phyloP scores from a whole-genome alignment of 2,329 filamentous ascomycete species.

The Albifimbria verrucaria region DNA sequence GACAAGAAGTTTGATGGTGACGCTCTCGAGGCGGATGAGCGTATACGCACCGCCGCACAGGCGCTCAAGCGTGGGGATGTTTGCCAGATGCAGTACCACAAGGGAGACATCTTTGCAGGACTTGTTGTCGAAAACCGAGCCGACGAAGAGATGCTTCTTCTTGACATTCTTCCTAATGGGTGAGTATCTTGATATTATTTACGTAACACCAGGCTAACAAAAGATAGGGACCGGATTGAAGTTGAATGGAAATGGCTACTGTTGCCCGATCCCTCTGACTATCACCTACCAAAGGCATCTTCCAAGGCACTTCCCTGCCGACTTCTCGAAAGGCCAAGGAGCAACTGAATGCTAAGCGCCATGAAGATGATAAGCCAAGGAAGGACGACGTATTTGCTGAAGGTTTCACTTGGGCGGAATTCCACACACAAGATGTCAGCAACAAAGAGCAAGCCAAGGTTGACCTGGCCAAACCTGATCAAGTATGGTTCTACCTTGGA shows the following conservation, averaged over 20 bases:
- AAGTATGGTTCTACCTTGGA: conserved; percentile 87
- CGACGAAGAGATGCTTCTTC: conserved; percentile 70
- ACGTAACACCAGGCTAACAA: conserved; percentile 36
- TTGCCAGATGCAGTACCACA: conserved; percentile 81
- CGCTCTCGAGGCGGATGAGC: conserved; percentile 65
- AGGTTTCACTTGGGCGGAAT: conserved; percentile 75
- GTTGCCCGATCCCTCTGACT: conserved; percentile 68
- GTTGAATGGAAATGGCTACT: conserved; percentile 83
- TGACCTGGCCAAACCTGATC: conserved; percentile 68
- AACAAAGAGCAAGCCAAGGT: conserved; percentile 65
- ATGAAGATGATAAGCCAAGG: conserved; percentile 58
- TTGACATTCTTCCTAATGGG: conserved; percentile 84
- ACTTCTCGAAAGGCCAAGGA: conserved; percentile 59
- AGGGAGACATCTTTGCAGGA: conserved; percentile 87
- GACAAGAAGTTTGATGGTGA: conserved; percentile 71
- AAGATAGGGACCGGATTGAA: conserved; percentile 64
- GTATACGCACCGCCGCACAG: conserved; percentile 65
- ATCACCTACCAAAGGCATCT: conserved; percentile 71
- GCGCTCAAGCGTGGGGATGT: conserved; percentile 69
- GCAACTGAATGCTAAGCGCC: conserved; percentile 64
- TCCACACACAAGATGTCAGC: conserved; percentile 58
- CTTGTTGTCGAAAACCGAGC: conserved; percentile 78
- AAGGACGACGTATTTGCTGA: conserved; percentile 66
- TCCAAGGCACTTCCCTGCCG: conserved; percentile 70
- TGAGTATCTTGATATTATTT: conserved; percentile 41